phyloP scores from a whole-genome alignment of 148 eudicot species.

The Vaccinium myrtillus region DNA sequence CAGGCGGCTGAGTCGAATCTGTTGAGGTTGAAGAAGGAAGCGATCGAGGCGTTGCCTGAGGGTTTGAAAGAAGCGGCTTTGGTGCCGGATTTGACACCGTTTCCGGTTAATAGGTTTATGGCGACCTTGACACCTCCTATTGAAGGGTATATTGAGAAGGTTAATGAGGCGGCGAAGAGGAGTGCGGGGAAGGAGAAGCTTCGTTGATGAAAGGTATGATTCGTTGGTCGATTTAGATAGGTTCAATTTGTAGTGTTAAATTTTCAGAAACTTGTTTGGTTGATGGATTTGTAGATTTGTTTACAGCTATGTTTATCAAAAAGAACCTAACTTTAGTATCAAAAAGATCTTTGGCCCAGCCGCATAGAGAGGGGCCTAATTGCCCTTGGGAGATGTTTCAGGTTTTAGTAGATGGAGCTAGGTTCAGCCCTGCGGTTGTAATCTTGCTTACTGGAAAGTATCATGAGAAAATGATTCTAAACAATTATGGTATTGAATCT shows the following conservation, averaged over 20 bases:
- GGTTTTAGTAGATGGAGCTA: too few species aligned
- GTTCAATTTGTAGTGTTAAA: neutral
- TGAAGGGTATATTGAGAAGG: slow-evolving; percentile 85
- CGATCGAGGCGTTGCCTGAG: slow-evolving; percentile 90
- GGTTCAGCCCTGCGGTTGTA: too few species aligned
- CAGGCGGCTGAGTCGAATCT: slow-evolving; percentile 74
- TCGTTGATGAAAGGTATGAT: slow-evolving; percentile 46
- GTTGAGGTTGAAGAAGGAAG: slow-evolving; percentile 82
- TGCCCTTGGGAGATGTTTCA: too few species aligned
- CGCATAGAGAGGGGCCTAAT: too few species aligned
- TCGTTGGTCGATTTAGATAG: neutral
- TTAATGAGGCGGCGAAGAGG: slow-evolving; percentile 77
- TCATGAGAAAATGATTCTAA: neutral
- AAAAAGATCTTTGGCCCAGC: neutral
- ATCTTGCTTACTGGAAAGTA: neutral
- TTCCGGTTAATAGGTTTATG: slow-evolving; percentile 76
- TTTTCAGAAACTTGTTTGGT: neutral
- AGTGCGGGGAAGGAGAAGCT: slow-evolving; percentile 59
- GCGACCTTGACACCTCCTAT: slow-evolving; percentile 91
- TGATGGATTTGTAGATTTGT: neutral
- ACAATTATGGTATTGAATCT: too few species aligned
- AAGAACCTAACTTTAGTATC: neutral
- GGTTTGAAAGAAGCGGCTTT: slow-evolving; percentile 65
- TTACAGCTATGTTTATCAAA: too few species aligned
- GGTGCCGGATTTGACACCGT: slow-evolving; percentile 75